A percentile compares a stretch with the other conserved stretches of the same genome.
Evolutionary conservation across 2,329 filamentous ascomycete species (phyloP).

Genomic region (Cytospora schulzeri): DNA sequence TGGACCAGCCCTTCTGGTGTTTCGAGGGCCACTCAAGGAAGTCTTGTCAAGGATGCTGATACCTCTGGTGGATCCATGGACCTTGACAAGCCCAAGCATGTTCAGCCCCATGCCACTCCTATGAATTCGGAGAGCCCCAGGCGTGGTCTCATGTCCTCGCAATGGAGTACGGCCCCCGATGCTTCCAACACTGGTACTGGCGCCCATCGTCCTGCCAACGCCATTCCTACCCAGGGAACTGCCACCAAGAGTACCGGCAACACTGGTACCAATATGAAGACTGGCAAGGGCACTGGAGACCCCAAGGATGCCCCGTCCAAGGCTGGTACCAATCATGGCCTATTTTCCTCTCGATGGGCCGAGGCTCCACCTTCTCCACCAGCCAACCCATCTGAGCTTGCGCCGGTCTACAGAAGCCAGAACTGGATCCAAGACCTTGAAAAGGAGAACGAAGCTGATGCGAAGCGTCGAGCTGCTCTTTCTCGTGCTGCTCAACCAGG

Average conservation of each 20-base stretch:
- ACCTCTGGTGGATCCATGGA: not conserved
- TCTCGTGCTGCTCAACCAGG: not conserved
- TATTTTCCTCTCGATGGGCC: not conserved
- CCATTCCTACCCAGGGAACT: too few species aligned
- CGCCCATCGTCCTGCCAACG: too few species aligned
- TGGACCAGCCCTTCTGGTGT: not conserved
- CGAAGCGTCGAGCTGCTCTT: not conserved
- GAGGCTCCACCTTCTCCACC: not conserved
- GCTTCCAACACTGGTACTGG: too few species aligned
- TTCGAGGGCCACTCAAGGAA: not conserved
- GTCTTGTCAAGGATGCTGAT: not conserved
- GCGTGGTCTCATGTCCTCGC: too few species aligned
- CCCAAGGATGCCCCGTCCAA: not conserved
- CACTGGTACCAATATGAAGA: not conserved
- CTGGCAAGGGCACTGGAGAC: too few species aligned
- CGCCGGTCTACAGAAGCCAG: not conserved
- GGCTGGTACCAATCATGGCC: not conserved
- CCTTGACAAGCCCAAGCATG: not conserved
- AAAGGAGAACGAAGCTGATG: not conserved
- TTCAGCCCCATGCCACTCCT: too few species aligned
- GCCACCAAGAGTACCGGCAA: too few species aligned
- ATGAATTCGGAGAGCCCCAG: too few species aligned
- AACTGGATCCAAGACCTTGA: not conserved
- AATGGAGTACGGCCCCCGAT: too few species aligned
- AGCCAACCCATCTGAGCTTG: not conserved